Conservation (phyloP, 2,329 filamentous ascomycete genomes). For the Fusarium sp. region DNA sequence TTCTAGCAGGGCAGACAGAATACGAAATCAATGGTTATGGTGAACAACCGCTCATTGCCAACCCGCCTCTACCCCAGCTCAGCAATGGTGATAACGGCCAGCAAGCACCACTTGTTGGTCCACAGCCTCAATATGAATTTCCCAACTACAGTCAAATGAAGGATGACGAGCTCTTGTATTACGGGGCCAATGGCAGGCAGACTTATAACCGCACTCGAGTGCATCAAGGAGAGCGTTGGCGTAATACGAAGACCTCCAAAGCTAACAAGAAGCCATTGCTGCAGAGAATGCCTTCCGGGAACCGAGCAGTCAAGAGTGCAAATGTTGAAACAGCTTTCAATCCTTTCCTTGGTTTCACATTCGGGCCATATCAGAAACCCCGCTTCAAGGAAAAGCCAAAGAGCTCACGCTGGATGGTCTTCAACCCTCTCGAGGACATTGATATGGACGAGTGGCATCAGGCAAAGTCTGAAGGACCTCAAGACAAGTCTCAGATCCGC, state of each 20-base stretch:
- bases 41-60: neutral
- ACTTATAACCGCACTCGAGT: neutral
- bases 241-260: neutral
- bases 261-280: neutral
- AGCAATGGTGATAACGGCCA: neutral
- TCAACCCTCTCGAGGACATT: slow-evolving; percentile 35
- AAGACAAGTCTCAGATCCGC: neutral
- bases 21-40: neutral
- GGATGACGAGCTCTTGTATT: neutral
- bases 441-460: slow-evolving; percentile 39
- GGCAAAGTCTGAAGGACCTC: neutral
- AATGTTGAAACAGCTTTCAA: slow-evolving; percentile 22
- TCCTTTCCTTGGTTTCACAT: slow-evolving; percentile 32
- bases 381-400: slow-evolving; percentile 1
- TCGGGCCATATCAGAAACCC: neutral
- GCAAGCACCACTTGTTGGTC: neutral
- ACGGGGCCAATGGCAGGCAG: too few relatives aligned
- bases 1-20: neutral
- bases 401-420: slow-evolving; percentile 35
- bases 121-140: neutral
- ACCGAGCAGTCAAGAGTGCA: slow-evolving; percentile 3
- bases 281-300: neutral
- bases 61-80: neutral
- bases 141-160: neutral
- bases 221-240: neutral